Base-by-base conservation (phyloP, 2,329 filamentous ascomycete species). In the Helminthosporium solani region DNA sequence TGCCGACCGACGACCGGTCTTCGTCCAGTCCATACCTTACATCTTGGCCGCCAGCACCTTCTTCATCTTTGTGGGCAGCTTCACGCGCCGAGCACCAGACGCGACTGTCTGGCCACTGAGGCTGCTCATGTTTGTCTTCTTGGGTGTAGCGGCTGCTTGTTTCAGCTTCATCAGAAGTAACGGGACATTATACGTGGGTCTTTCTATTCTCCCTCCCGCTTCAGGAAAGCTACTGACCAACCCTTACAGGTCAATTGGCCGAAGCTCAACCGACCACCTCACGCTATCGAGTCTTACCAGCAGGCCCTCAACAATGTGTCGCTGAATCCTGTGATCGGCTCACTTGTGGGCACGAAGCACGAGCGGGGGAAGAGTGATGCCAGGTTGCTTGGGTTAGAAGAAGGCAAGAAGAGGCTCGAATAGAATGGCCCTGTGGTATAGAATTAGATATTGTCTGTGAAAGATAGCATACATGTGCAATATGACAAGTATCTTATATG, bases 381-480 rank as follows among this genome's bases (percentile, higher is more conserved):
- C 34, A 80, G 89, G 51, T 85, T 95, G 58, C 80, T 89, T 25
- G 94, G 87, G 58, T 83, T 95, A 44, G 94, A 99, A 70, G 94
- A 99, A 73, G 94, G 94, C 42, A 99, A 99, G 81, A 99, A 96
- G 81, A 88, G 94, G 68, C 95, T 95, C 64, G 94, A 99, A 69
- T 91, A 56, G 33, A 5, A 35, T 19, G 33, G 14, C 14, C 5
- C 5, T 14, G 4, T 4, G 28, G 9, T 31, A 12, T 31, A 31
- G 28, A n/a, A 7, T 8, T 31, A 31, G 28, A 31, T 14, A 14
- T 31, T 31, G 14, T 31, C 14, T 14, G 28, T 14, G 28, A 31
- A 12, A 6, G 28, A 12, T n/a, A 31, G 28, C 28, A 31, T 31
- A 31, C 14, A 12, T 31, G 14, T 31, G 4, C 28, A 31, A 31